Base-by-base conservation (phyloP, 306 rosid species). In the peach (Prunus persica) region DNA sequence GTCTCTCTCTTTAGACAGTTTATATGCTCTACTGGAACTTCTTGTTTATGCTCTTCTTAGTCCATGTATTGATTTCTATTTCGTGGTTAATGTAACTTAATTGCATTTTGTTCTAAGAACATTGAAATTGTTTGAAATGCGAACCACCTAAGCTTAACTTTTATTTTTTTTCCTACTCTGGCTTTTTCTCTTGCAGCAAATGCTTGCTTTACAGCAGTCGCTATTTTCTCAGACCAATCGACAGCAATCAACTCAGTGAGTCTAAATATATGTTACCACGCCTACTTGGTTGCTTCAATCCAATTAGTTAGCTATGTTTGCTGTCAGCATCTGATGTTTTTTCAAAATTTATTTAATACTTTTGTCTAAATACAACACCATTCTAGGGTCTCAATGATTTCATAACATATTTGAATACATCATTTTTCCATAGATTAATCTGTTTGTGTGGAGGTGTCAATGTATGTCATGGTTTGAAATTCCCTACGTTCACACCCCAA, bases 161-260 rank as follows among this genome's bases (percentile, higher is more conserved):
- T 55, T 65, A 2, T 0, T 24, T 8, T 45, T 65, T 65, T 65
- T 12, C 22, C 11, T 46, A 51, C 62, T 38, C 10, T 61, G 56
- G 60, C 7, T 78, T 56, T 78, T 30, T 20, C 56, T 55, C 63
- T 78, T 47, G 79, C 86, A 88, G 87, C 91, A 88, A 88, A 73
- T 85, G 87, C 86, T 85, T 10, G 20, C 89, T 16, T 50, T 83
- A 27, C 89, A 87, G 82, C 91, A 83, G 60, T 78, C 87, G 8
- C 84, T 88, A 67, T 54, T 76, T 34, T 73, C 91, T 62, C 82
- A 81, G 80, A 81, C 82, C 75, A 85, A 83, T 81, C 87, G 80
- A 27, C 91, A 73, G 58, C 91, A 71, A 41, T 72, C 91, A 51
- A 78, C 75, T 67, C 89, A 76, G 91, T 87, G 74, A 85, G 91